A percentile compares a stretch with the other conserved stretches of the same genome.
Conservation (phyloP, 2,329 filamentous ascomycete genomes). For the Talaromyces sp. region DNA sequence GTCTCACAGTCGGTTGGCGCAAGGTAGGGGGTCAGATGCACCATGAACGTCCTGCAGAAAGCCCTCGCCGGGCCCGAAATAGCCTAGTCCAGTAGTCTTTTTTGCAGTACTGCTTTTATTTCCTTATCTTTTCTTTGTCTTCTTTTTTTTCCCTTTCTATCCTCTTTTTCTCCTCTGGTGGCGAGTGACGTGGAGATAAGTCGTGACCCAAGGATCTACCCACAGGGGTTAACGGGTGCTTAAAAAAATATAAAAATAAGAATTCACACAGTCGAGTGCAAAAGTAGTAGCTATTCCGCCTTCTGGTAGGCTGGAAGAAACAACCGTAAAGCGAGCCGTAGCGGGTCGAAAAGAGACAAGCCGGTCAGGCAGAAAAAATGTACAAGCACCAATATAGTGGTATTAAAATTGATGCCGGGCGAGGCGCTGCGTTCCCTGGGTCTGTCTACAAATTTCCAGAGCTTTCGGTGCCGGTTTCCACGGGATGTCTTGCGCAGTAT, state of each 20-base stretch:
- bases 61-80: conserved; percentile 5
- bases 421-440: background rate
- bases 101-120: background rate
- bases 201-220: background rate
- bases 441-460: background rate
- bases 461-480: background rate
- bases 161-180: background rate
- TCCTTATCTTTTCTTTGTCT: background rate
- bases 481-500: background rate
- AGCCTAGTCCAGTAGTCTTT: background rate
- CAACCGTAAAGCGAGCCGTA: conserved; percentile 7
- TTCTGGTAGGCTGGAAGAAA: conserved; percentile 12
- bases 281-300: background rate
- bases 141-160: background rate
- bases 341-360: conserved; percentile 7
- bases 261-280: conserved; percentile 1
- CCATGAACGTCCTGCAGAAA: conserved; percentile 1
- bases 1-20: background rate
- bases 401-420: background rate
- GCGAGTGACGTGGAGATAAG: background rate
- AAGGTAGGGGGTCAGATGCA: background rate
- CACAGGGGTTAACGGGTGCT: background rate
- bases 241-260: background rate
- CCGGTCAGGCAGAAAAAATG: conserved; percentile 7
- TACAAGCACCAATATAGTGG: background rate